Base-by-base conservation (phyloP, 148 eudicot genomes). In the Vaccinium darrowii region DNA sequence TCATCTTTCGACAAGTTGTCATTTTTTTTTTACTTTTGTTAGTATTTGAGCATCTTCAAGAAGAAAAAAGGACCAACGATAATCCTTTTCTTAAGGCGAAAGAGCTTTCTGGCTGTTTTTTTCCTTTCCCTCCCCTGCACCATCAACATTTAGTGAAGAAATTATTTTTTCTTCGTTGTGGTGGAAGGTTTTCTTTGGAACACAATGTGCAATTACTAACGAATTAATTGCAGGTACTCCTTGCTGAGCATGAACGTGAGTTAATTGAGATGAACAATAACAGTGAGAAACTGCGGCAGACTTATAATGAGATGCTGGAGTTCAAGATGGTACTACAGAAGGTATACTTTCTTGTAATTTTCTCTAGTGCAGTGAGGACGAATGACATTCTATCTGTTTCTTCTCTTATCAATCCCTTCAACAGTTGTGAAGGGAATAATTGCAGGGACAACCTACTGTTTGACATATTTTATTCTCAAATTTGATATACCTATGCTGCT, bases 171-270 rank as follows among this genome's bases (percentile, higher is more conserved):
- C 77, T 65, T 81, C 78, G 15, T 69, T 76, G 23, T 47, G 73
- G 52, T 58, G 39, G 50, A 56, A 47, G 51, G 82, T 27, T 75
- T 84, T 79, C 5, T 7, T 30, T 2, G 7, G 78, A 36, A 84
- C 36, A 74, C 73, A 27, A 54, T 5, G 15, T 23, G 58, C 76
- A 79, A 2, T 50, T 43, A 49, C 51, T 50, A 11, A 47, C 3
- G 62, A 47, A 7, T 71, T 87, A 81, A 84, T 84, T 85, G 86
- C 86, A 97, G 99, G 58, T 90, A 49, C 95, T 90, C 84, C 94
- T 97, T 36, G 94, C 91, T 80, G 99, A 94, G 86, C 98, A 95
- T 90, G 99, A 97, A 85, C 96, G 91, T 74, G 99, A 95, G 93
- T 91, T 97, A 50, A 94, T 91, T 83, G 99, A 97, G 89, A 94